Base-by-base conservation (phyloP, 2,329 filamentous ascomycete genomes). In the Ophiostoma sp. region DNA sequence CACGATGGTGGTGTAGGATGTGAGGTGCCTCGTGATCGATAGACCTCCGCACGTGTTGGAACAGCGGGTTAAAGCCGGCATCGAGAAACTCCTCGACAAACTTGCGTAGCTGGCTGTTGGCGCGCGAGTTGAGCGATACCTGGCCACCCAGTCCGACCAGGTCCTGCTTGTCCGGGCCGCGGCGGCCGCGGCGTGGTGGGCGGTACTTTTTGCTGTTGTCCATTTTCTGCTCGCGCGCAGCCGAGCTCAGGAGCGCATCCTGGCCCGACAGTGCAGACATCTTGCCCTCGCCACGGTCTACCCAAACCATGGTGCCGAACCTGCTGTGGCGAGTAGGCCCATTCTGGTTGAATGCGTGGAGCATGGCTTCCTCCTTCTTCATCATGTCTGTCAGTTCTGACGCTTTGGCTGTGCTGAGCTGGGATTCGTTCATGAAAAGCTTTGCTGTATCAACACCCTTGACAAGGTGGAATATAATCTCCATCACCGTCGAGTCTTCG, bases 301-400 rank as follows among this genome's bases (percentile, higher is more conserved):
- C 88, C 94, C 94, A 98, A 44, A 97, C 89, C 92, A 98, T 98
- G 13, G 94, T 96, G 2, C 95, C 95, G 76, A 98, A 99, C 44
- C 95, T 87, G 75, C 94, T 96, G 79, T 99, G 95, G 67, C 95
- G 85, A 3, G 93, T 94, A 0, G 94, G 92, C 2, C 91, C 91
- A 76, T 89, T 89, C 74, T 89, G 90, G 69, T 90, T 90, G 75
- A 93, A 90, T 67, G 90, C 86, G 75, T 90, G 88, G 69, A 92
- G 84, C 88, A 96, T 91, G n/a, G 89, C 87, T 1, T 89, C 89
- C 79, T 99, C 95, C 76, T 95, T 93, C 69, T 86, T 87, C 78
- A 97, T 87, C 76, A 97, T 80, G 20, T 83, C 83, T 31, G 88
- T 86, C 11, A 98, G 84, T 76, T 97, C 93, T 71, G 90, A 84